Base-by-base conservation (phyloP, 2,329 filamentous ascomycete genomes). In the Aspergillus sp. region DNA sequence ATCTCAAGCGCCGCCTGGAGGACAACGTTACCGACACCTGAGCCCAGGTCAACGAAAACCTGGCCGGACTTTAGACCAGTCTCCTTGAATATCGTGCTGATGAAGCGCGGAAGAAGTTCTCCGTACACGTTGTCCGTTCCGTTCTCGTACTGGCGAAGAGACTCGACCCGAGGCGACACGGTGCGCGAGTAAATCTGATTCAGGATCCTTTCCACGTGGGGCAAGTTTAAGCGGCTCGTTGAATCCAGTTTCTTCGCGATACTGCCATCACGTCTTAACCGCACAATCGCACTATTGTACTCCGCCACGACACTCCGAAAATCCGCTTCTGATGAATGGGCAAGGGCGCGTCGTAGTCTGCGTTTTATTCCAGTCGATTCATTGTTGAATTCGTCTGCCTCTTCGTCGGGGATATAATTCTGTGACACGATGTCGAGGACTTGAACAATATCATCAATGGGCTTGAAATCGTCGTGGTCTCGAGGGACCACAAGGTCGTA, bases 61-160 rank as follows among this genome's bases (percentile, higher is more conserved):
- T 96, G 90, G 53, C 89, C 85, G 0, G 91, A 94, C 61, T 87
- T 92, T 74, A 98, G 87, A 48, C 86, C 83, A 3, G 90, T 90
- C 73, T 91, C 86, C 67, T 88, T 85, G 67, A 99, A 88, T 61
- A 98, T 91, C 60, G 89, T 87, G 63, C 89, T 90, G 65, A 95
- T 86, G 72, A 99, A 96, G 1, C 89, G 88, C 19, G 92, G 90
- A 30, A 95, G 83, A 25, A 99, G 85, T 76, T 99, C 95, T 72
- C 95, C 95, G 72, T 99, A 99, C 41, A 96, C 91, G 68, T 96
- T 94, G 76, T 96, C 92, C 66, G 91, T 91, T 68, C 93, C 94
- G 72, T 92, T 92, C 71, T 95, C 87, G 74, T 98, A 97, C 69
- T 91, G 89, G 60, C 88, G 87, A 12, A 98, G 85, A 9, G 89